phyloP scores from a whole-genome alignment of 176 grass and related monocot species.

The Avena atlantica region DNA sequence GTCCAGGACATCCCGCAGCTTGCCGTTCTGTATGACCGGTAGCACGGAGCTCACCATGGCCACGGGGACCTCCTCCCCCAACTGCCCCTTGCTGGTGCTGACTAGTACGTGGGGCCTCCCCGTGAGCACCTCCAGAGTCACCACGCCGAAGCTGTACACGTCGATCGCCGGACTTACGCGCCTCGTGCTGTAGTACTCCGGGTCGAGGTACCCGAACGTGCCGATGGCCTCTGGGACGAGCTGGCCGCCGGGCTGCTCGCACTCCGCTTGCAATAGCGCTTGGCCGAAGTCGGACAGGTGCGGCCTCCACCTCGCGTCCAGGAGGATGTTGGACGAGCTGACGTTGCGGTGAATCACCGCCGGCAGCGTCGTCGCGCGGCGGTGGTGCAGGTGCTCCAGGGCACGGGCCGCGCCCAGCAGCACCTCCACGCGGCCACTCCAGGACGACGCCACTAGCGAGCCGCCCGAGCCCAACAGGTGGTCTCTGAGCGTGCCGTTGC shows the following conservation, averaged over 20 bases:
- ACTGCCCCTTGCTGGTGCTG: too few species aligned
- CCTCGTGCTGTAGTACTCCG: background rate
- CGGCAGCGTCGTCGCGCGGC: background rate
- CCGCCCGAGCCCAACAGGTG: background rate
- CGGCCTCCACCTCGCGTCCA: background rate
- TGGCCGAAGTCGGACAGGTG: background rate
- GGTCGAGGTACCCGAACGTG: background rate
- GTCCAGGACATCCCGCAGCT: background rate
- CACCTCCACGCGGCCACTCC: background rate
- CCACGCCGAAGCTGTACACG: constrained; percentile 3
- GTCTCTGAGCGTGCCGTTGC: background rate
- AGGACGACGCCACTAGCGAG: background rate
- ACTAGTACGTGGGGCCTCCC: background rate
- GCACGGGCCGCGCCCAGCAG: background rate
- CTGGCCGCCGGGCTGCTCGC: background rate
- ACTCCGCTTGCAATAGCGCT: background rate
- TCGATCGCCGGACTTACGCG: background rate
- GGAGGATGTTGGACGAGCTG: constrained; percentile 16
- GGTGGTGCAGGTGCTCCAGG: background rate
- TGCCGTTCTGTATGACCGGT: background rate
- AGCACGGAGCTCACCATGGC: background rate
- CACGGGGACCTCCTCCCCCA: background rate
- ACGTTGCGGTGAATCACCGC: constrained; percentile 9
- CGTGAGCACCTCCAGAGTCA: background rate
- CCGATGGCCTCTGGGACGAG: background rate